Evolutionary conservation across 306 rosid species (phyloP).

Genomic region (Ormosia emarginata): DNA sequence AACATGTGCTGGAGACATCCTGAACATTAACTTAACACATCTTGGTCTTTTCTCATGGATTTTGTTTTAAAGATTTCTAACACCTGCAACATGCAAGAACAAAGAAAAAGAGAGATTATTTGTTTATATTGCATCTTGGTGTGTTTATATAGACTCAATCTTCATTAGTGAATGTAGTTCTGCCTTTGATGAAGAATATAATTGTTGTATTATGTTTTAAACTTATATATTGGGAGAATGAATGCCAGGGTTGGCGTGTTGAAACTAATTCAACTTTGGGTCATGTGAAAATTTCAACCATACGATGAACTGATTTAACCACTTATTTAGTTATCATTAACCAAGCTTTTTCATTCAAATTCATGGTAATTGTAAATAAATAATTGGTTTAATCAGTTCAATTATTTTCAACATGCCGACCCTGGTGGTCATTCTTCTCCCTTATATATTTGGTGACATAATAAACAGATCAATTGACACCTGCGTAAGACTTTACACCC

Average conservation of each 20-base stretch:
- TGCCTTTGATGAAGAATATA: not conserved
- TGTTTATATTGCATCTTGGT: not conserved
- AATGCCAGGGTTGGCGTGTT: not conserved
- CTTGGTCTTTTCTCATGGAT: not conserved
- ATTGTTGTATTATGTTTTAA: not conserved
- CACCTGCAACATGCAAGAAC: not conserved
- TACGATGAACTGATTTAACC: not conserved
- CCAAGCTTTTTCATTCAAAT: not conserved
- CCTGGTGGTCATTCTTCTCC: not conserved
- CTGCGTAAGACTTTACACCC: not conserved
- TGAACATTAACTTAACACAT: not conserved
- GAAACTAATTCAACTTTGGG: not conserved
- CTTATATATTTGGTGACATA: not conserved
- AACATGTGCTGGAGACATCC: not conserved
- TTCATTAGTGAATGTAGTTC: not conserved
- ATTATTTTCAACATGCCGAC: not conserved
- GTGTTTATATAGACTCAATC: not conserved
- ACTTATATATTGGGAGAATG: not conserved
- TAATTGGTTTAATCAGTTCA: not conserved
- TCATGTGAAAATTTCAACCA: not conserved
- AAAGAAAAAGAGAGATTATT: not conserved
- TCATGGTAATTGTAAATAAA: not conserved
- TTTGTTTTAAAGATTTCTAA: not conserved
- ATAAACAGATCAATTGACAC: not conserved
- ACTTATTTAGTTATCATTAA: not conserved